Evolutionary conservation across 805 yeast species (phyloP), one percentile per base, ranked within the genome.

Genomic region (Saccharomyces eubayanus): DNA sequence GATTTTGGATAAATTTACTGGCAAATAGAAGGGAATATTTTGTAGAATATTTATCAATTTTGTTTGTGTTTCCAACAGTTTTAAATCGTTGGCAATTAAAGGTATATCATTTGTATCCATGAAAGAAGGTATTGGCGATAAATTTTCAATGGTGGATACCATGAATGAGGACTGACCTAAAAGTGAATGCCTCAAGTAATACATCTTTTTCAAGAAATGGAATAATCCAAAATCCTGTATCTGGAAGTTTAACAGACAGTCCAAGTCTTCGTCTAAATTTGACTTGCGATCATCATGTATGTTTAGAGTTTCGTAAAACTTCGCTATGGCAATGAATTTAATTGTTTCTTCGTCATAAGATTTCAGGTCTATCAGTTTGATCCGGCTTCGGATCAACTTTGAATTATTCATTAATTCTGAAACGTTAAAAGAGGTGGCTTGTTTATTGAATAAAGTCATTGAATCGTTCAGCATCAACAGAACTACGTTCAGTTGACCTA

Each of bases 41-140:
- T 51, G 31, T 41, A 50, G 41, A 52, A 36, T 28, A 21, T 46
- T 46, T 46, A 36, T n/a, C 48, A 46, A 28, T 46, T 20, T 28
- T 46, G 48, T 14, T 28, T 46, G 48, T 8, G 48, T 46, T 21
- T 36, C 43, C 24, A 36, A 16, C 16, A 36, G 3, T 36, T 36
- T 16, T 36, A 36, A 36, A 36, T 36, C 43, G 43, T 36, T 36
- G 20, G 43, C 24, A 36, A 36, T 36, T 16, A 16, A 16, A n/a
- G 43, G 24, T n/a, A 36, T 36, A n/a, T 47, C 31, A n/a, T 47
- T 47, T 10, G 27, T 14, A 28, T 46, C 47, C 9, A 46, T 46
- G 16, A 28, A 21, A 14, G 47, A 21, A 46, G 47, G 29, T 36
- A 36, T 36, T 16, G 43, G 43, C 2, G 43, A 36, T 16, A 36